Percentiles rank a stretch among this genome's conserved stretches.
Conservation (phyloP, 805 yeast species). For the Brettanomyces naardenensis region DNA sequence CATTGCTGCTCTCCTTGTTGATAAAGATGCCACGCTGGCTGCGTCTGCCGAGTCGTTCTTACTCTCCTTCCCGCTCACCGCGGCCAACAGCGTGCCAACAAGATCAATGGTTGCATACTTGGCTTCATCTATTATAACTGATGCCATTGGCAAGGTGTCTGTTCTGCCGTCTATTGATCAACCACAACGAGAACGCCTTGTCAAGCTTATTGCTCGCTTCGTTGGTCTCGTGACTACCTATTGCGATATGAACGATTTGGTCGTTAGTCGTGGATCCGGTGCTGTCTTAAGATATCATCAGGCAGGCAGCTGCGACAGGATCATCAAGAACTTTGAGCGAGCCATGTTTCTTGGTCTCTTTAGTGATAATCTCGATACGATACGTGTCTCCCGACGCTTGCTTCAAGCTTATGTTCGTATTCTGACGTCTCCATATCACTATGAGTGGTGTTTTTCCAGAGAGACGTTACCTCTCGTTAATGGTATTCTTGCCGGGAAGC, state of each 20-base stretch:
- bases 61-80: constrained; percentile 25
- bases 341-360: constrained; percentile 44
- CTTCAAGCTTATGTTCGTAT: constrained; percentile 21
- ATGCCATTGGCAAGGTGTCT: constrained; percentile 26
- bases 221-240: constrained; percentile 28
- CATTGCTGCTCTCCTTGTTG: constrained; percentile 30
- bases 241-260: constrained; percentile 7
- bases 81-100: constrained; percentile 22
- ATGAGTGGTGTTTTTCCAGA: constrained; percentile 16
- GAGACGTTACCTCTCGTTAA: constrained; percentile 31
- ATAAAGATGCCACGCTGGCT: constrained; percentile 27
- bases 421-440: constrained; percentile 16
- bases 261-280: constrained; percentile 3
- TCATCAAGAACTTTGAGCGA: constrained; percentile 39
- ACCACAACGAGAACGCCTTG: constrained; percentile 22
- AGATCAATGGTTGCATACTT: constrained; percentile 29
- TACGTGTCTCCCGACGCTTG: constrained; percentile 37
- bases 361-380: constrained; percentile 42
- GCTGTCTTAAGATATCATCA: constrained; percentile 12
- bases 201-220: constrained; percentile 32
- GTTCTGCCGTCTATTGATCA: constrained; percentile 17
- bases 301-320: constrained; percentile 21
- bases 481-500: constrained; percentile 44
- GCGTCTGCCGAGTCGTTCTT: constrained; percentile 30
- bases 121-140: constrained; percentile 31